Evolutionary conservation across 495 filamentous ascomycete genomes (phyloP).

Genomic region (Achaetomiella virescens): DNA sequence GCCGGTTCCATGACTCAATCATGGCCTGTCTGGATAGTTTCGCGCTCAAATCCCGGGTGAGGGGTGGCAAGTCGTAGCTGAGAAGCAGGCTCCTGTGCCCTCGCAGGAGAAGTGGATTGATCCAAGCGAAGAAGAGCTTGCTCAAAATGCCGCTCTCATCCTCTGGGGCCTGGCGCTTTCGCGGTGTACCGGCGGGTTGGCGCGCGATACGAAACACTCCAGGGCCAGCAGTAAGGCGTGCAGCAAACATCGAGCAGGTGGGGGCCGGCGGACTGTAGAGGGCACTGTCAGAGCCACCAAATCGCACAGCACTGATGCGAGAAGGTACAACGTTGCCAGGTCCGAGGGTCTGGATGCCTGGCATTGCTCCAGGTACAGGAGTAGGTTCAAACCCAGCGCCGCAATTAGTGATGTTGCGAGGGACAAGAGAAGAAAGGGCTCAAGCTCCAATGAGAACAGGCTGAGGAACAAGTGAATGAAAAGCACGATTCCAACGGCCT

Average conservation of each 20-base stretch:
- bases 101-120: slow-evolving; percentile 49
- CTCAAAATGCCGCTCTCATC: slow-evolving; percentile 41
- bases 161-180: slow-evolving; percentile 27
- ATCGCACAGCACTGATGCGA: slow-evolving; percentile 9
- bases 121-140: slow-evolving; percentile 54
- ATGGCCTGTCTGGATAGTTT: slow-evolving; percentile 35
- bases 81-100: slow-evolving; percentile 43
- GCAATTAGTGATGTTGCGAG: not conserved
- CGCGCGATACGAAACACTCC: slow-evolving; percentile 4
- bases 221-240: slow-evolving; percentile 1
- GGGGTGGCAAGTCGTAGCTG: slow-evolving; percentile 39
- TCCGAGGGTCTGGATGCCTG: slow-evolving; percentile 8
- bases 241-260: not conserved
- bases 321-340: slow-evolving; percentile 13
- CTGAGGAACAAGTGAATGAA: not conserved
- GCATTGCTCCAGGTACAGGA: slow-evolving; percentile 12
- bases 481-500: too few relatives aligned
- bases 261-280: not conserved
- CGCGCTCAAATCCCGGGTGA: slow-evolving; percentile 44
- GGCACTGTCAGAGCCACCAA: slow-evolving; percentile 10
- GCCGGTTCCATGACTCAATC: slow-evolving; percentile 17
- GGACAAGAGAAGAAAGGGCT: not conserved
- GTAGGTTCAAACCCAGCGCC: not conserved
- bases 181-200: not conserved
- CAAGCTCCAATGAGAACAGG: not conserved